These are phyloP conservation scores for Exidia glandulosa DNA, from an alignment of 768 basidiomycete genomes.

Conservation along the genomic window DNA sequence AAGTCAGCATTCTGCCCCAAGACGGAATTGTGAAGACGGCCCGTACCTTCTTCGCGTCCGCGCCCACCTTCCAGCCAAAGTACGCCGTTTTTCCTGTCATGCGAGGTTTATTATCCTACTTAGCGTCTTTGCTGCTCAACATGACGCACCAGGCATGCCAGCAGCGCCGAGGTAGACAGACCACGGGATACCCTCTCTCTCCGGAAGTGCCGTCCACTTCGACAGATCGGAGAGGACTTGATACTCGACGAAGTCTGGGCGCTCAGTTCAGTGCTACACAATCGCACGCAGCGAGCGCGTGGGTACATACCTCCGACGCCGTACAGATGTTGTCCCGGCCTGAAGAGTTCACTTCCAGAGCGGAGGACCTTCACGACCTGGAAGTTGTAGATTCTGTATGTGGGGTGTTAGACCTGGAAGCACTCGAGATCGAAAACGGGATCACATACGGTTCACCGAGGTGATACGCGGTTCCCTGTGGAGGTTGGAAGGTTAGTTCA, in stretches of 20 bases:
- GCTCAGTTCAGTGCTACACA: neutral
- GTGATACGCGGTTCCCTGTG: too few species aligned
- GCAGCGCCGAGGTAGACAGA: conserved; percentile 35
- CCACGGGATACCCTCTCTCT: conserved; percentile 37
- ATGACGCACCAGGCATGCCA: conserved; percentile 28
- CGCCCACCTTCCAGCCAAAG: conserved; percentile 31
- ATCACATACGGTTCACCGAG: neutral
- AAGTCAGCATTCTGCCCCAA: neutral
- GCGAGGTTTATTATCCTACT: too few species aligned
- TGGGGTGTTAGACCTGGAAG: neutral
- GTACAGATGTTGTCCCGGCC: conserved; percentile 32
- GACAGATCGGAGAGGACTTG: conserved; percentile 14
- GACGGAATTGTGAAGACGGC: neutral
- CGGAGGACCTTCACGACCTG: conserved; percentile 36
- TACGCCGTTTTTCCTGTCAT: conserved; percentile 20
- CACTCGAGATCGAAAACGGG: neutral
- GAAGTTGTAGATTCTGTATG: conserved; percentile 14
- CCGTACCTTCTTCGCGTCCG: conserved; percentile 27
- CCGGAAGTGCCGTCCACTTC: conserved; percentile 22
- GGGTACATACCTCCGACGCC: conserved; percentile 17
- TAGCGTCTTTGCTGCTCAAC: too few species aligned
- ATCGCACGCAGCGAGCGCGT: neutral
- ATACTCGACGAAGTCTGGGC: conserved; percentile 32
- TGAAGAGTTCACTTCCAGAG: conserved; percentile 24
- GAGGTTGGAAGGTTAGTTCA: too few species aligned